Conservation (phyloP, 495 filamentous ascomycete species). For the Penicillium turbatum region DNA sequence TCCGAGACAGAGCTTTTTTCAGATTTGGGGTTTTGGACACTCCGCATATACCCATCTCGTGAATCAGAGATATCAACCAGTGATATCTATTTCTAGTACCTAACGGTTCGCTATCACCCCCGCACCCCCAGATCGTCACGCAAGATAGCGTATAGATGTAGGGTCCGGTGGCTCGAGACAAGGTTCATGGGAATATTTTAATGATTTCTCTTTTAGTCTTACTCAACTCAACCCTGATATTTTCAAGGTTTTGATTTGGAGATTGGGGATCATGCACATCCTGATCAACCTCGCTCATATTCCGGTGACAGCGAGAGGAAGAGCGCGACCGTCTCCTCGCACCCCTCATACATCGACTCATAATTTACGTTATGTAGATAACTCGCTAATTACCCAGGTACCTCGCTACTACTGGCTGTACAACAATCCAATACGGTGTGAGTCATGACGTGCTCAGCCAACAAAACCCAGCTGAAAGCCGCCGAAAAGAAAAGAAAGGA, state of each 20-base stretch:
- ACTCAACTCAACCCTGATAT: too few relatives aligned
- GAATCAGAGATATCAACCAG: not conserved
- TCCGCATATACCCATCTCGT: too few relatives aligned
- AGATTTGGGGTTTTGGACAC: not conserved
- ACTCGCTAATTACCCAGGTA: too few relatives aligned
- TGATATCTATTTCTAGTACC: not conserved
- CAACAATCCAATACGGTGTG: not conserved
- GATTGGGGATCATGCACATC: not conserved
- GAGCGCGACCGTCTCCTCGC: not conserved
- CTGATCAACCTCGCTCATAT: too few relatives aligned
- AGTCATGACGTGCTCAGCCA: conserved; percentile 14
- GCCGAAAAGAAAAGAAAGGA: not conserved
- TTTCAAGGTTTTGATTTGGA: too few relatives aligned
- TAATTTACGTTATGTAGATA: not conserved
- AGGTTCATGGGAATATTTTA: not conserved
- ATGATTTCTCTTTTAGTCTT: too few relatives aligned
- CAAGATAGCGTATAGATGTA: not conserved
- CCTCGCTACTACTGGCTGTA: not conserved
- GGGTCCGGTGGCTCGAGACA: not conserved
- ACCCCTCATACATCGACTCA: not conserved
- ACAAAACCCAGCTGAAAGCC: not conserved
- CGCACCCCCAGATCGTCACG: not conserved
- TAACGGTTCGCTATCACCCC: not conserved
- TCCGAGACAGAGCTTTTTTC: not conserved
- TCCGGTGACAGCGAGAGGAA: too few relatives aligned